Evolutionary conservation across 164 flowering plant genomes (phyloP).

Genomic region (Berberis thunbergii): DNA sequence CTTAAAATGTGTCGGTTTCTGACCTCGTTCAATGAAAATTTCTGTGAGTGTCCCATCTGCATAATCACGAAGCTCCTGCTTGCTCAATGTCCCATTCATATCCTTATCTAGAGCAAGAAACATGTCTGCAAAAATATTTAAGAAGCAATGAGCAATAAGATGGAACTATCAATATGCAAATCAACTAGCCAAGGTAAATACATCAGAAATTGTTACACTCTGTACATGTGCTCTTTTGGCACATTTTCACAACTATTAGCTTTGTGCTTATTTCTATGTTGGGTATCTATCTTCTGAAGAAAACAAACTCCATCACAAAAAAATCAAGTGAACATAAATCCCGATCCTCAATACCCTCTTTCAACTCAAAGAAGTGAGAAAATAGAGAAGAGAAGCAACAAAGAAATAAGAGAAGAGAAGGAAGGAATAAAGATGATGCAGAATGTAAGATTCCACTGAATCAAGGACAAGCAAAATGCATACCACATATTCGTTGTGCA

Average conservation of each 20-base stretch:
- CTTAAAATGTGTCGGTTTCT: constrained; percentile 2
- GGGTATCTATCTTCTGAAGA: too few relatives aligned
- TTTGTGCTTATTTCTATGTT: too few relatives aligned
- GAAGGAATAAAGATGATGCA: neutral
- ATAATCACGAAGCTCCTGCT: constrained; percentile 93
- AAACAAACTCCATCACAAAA: too few relatives aligned
- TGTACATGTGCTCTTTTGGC: too few relatives aligned
- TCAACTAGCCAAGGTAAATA: too few relatives aligned
- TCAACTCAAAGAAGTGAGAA: neutral
- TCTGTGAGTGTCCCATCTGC: constrained; percentile 96
- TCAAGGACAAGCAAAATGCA: constrained; percentile 15
- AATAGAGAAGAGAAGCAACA: neutral
- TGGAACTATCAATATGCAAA: neutral
- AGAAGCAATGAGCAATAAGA: neutral
- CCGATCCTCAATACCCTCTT: too few relatives aligned
- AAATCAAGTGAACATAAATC: too few relatives aligned
- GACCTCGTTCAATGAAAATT: constrained; percentile 90
- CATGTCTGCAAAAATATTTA: constrained; percentile 54
- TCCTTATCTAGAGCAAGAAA: constrained; percentile 95
- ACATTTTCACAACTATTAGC: too few relatives aligned
- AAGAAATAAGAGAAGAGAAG: neutral
- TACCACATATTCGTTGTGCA: constrained; percentile 95
- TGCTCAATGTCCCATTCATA: constrained; percentile 84
- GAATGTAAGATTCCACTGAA: neutral
- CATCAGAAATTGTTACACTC: neutral